Base-by-base conservation (phyloP, 2,329 filamentous ascomycete genomes). In the Hymenoscyphus fructigenus region DNA sequence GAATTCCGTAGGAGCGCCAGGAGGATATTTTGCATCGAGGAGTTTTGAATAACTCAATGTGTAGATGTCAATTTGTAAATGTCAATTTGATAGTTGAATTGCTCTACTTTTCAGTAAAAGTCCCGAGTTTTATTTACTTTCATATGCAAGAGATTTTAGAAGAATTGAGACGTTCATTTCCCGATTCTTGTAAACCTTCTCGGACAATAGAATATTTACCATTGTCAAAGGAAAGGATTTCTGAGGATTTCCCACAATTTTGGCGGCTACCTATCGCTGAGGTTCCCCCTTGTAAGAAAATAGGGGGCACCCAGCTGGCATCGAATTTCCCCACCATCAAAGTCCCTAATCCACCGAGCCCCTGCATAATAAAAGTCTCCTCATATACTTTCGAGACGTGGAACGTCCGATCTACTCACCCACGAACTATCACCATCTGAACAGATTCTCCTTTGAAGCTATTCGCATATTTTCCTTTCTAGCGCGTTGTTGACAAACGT, bases 311-410 rank as follows among this genome's bases (percentile, higher is more conserved):
- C 47, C 20, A 53, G 9, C 47, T 53, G 20, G 20, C 47, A 23
- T 23, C 47, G 47, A 53, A 53, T 53, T 53, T 53, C 47, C 47
- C 47, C 47, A 53, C 47, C 47, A 53, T 59, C 47, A 50, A 55
- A 26, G 20, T 23, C 47, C 47, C 47, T 14, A 53, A 53, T 53
- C 20, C 20, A 10, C 58, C 58, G 6, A 14, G 58, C 58, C 32
- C 36, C 32, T 60, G 36, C 58, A 47, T 56, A 61, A 56, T 56
- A 57, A 15, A 56, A 29, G 29, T 20, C 28, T 61, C 29, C 60
- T 32, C 47, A 32, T 28, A 32, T n/a, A 60, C 59, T 58, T 62
- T 68, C 62, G 68, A 73, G 69, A 73, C 71, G 66, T 57, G 12
- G 62, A 67, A 61, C 62, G 68, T 69, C 41, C 47, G 59, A 69